These are phyloP conservation scores for Rasamsonia emersonii DNA, from an alignment of 2,329 filamentous ascomycete species.

Conservation along the genomic window DNA sequence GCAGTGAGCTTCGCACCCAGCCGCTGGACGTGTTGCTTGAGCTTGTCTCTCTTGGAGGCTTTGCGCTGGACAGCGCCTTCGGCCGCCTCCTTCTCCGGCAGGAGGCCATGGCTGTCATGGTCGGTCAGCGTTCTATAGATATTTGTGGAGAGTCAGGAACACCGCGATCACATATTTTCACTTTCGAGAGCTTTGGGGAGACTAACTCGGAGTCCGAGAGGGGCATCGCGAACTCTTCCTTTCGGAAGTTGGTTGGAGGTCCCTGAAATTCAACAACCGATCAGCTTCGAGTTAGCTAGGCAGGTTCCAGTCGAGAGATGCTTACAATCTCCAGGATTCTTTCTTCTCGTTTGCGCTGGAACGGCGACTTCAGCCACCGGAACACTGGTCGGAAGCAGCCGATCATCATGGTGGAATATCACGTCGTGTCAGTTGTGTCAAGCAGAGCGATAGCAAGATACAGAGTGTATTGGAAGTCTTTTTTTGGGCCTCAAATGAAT, in stretches of 20 bases:
- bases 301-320: neutral
- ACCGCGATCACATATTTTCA: neutral
- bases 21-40: conserved; percentile 2
- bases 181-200: conserved; percentile 10
- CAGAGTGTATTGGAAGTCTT: neutral
- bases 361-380: conserved; percentile 25
- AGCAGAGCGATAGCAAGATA: neutral
- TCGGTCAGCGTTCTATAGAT: conserved; percentile 25
- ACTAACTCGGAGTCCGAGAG: conserved; percentile 33
- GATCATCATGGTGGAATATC: conserved; percentile 3
- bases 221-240: conserved; percentile 31
- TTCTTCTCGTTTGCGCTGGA: conserved; percentile 18
- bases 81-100: conserved; percentile 20
- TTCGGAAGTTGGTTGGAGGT: conserved; percentile 35
- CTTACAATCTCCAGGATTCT: conserved; percentile 29
- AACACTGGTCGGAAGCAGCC: conserved; percentile 29
- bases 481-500: too few species aligned
- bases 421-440: conserved; percentile 1
- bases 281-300: conserved; percentile 6
- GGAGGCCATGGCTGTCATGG: conserved; percentile 21
- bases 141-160: conserved; percentile 17
- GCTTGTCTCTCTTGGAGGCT: conserved; percentile 19
- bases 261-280: conserved; percentile 19
- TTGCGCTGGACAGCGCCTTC: conserved; percentile 17
- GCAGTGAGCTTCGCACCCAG: conserved; percentile 3